phyloP scores from a whole-genome alignment of 495 filamentous ascomycete species.

The Talaromyces thailandensis region DNA sequence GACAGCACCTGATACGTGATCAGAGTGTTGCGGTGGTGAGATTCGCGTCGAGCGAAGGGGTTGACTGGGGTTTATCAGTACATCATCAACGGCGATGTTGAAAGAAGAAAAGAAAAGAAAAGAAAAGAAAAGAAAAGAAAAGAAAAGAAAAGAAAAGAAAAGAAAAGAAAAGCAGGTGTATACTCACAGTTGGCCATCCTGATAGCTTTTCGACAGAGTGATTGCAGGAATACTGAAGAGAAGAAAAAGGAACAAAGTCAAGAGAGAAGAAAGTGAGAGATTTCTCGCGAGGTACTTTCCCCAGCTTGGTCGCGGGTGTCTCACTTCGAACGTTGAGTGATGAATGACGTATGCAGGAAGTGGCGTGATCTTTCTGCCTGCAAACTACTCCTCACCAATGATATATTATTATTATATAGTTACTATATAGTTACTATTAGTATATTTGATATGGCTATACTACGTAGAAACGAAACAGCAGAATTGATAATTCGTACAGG shows the following conservation, averaged over 20 bases:
- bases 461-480: no score
- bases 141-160: no score
- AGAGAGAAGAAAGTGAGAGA: background rate
- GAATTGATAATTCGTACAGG: no score
- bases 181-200: conserved; percentile 5
- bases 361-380: background rate
- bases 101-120: no score
- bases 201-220: background rate
- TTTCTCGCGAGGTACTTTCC: background rate
- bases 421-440: no score
- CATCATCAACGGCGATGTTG: background rate
- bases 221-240: background rate
- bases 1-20: conserved; percentile 59
- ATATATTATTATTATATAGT: no score
- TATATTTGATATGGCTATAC: no score
- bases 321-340: no score
- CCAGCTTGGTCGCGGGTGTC: background rate
- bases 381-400: background rate
- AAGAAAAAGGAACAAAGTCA: background rate
- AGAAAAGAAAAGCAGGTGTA: no score
- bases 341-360: background rate
- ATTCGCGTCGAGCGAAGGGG: conserved; percentile 57
- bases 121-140: no score
- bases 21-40: conserved; percentile 41
- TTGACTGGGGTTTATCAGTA: conserved; percentile 35